Conservation (phyloP, 176 grass and related monocot genomes). For the Aegilops longissima region DNA sequence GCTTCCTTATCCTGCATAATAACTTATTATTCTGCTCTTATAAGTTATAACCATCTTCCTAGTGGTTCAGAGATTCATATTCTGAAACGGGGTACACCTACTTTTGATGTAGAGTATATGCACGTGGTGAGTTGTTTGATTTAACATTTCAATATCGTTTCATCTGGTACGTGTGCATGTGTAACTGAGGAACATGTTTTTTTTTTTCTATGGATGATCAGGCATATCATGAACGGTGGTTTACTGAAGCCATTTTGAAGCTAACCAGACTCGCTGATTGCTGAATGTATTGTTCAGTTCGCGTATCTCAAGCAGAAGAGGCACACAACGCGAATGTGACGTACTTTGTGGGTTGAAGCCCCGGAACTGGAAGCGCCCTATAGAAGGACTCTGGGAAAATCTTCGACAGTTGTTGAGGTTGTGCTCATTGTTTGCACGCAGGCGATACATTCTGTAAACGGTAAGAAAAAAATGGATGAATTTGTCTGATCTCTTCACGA, state of each 20-base stretch:
- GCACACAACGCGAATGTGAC: not conserved
- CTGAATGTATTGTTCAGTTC: not conserved
- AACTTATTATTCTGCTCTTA: not conserved
- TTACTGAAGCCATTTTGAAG: not conserved
- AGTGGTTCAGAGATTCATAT: not conserved
- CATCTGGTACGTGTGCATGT: not conserved
- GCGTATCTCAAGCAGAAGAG: not conserved
- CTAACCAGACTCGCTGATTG: not conserved
- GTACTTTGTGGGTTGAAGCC: not conserved
- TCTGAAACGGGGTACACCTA: not conserved
- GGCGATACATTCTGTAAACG: not conserved
- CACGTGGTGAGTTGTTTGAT: conserved; percentile 6
- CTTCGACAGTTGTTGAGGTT: not conserved
- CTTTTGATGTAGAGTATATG: not conserved
- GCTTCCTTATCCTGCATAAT: not conserved
- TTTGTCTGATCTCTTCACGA: not conserved
- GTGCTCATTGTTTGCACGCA: not conserved
- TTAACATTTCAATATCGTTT: not conserved
- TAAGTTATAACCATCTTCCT: not conserved
- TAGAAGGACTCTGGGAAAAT: not conserved
- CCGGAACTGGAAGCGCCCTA: not conserved
- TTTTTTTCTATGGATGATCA: not conserved
- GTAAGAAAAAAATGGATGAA: not conserved
- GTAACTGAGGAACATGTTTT: not conserved
- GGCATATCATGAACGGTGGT: not conserved